Evolutionary conservation across 176 grass and related monocot species (phyloP).

Genomic region (Coix lacrymajobi): DNA sequence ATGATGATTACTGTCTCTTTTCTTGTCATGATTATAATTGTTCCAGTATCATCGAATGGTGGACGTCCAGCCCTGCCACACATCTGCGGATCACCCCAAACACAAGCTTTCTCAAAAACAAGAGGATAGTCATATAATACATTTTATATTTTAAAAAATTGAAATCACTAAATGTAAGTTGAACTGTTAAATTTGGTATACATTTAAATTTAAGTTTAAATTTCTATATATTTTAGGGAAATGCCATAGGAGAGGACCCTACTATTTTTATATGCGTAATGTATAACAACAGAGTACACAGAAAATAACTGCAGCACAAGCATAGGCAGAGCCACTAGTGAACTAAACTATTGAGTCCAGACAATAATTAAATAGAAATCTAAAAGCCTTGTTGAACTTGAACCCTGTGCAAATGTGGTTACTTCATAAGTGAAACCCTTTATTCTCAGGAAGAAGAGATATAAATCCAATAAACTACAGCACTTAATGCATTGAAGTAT

Average conservation of each 20-base stretch:
- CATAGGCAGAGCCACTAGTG: not conserved
- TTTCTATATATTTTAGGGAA: not conserved
- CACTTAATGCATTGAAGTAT: slow-evolving; percentile 2
- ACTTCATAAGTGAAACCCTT: not conserved
- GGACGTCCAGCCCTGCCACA: slow-evolving; percentile 93
- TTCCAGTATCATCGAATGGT: slow-evolving; percentile 97
- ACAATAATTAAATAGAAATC: not conserved
- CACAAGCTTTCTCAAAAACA: slow-evolving; percentile 24
- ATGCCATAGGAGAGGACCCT: not conserved
- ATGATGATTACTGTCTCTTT: slow-evolving; percentile 68
- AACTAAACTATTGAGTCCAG: not conserved
- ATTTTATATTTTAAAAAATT: slow-evolving; percentile 8
- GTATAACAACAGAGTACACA: not conserved
- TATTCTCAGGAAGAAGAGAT: not conserved
- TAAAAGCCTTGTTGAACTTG: not conserved
- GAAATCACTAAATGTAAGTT: slow-evolving; percentile 4
- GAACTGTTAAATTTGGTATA: not conserved
- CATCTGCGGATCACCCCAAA: slow-evolving; percentile 54
- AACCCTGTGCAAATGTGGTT: not conserved
- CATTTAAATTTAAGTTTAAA: not conserved
- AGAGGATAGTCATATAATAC: not conserved
- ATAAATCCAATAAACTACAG: not conserved
- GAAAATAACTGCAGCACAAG: not conserved
- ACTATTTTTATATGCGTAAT: not conserved
- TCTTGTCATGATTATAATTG: slow-evolving; percentile 98